phyloP scores from a whole-genome alignment of 2,329 filamentous ascomycete genomes.

The Cordyceps cicadae region DNA sequence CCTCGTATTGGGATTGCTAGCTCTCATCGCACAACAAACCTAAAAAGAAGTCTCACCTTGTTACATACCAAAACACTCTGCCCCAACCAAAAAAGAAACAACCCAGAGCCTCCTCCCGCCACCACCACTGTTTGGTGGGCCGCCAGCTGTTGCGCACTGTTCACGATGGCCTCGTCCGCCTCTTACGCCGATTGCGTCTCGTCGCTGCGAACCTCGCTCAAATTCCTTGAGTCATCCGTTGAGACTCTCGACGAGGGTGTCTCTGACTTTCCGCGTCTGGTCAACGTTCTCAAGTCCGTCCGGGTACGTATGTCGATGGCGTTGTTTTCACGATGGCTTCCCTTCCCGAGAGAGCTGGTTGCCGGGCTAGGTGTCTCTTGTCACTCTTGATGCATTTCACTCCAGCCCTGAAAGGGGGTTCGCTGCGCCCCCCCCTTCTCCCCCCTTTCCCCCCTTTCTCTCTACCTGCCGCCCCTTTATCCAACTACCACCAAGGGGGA shows the following conservation, averaged over 20 bases:
- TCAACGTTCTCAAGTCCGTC: slow-evolving; percentile 48
- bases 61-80: background rate
- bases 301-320: slow-evolving; percentile 34
- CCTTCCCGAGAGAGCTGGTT: background rate
- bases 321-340: slow-evolving; percentile 10
- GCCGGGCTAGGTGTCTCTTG: background rate
- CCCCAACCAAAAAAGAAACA: background rate
- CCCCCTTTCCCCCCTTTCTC: background rate
- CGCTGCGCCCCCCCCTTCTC: background rate
- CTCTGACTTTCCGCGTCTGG: slow-evolving; percentile 48
- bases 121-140: slow-evolving; percentile 10
- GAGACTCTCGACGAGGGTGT: slow-evolving; percentile 47
- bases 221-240: slow-evolving; percentile 53
- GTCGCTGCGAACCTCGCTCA: slow-evolving; percentile 51
- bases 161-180: slow-evolving; percentile 20
- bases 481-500: too few relatives aligned
- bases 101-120: background rate
- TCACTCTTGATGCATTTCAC: background rate
- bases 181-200: slow-evolving; percentile 51
- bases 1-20: background rate
- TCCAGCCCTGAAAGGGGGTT: background rate
- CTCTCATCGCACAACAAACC: slow-evolving; percentile 1
- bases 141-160: background rate
- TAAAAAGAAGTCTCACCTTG: background rate
- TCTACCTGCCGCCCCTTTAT: background rate